Percentiles rank a stretch among this genome's conserved stretches.
phyloP scores from a whole-genome alignment of 2,329 filamentous ascomycete species.

The Colletotrichum spaethianum region DNA sequence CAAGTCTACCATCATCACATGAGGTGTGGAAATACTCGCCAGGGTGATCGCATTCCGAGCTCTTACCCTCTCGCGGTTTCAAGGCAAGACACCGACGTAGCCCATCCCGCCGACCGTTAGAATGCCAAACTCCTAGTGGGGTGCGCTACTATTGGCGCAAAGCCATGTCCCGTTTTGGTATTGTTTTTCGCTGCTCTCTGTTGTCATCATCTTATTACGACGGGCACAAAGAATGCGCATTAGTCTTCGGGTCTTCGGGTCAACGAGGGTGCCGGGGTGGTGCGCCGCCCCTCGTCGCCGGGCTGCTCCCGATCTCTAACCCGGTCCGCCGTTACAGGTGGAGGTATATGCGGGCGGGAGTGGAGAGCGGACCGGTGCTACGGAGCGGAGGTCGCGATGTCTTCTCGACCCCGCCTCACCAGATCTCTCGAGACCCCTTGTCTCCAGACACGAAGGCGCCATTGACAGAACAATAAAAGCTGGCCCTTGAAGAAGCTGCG shows the following conservation, averaged over 20 bases:
- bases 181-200: not conserved
- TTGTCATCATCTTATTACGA: not conserved
- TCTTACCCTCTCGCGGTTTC: conserved; percentile 8
- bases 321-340: conserved; percentile 2
- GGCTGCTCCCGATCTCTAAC: conserved; percentile 1
- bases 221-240: not conserved
- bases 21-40: not conserved
- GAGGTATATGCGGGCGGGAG: not conserved
- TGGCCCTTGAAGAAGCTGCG: not conserved
- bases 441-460: not conserved
- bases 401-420: not conserved
- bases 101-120: conserved; percentile 14
- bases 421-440: not conserved
- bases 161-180: not conserved
- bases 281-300: not conserved
- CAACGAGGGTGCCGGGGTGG: not conserved
- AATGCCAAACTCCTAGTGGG: conserved; percentile 8
- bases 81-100: not conserved
- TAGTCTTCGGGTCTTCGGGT: not conserved
- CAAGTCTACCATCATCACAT: not conserved
- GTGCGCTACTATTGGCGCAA: conserved; percentile 17
- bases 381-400: conserved; percentile 14
- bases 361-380: not conserved
- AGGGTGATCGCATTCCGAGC: conserved; percentile 3
- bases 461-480: not conserved